Conservation (phyloP, 495 filamentous ascomycete genomes). For the Pseudoneurospora amorphoporcata region DNA sequence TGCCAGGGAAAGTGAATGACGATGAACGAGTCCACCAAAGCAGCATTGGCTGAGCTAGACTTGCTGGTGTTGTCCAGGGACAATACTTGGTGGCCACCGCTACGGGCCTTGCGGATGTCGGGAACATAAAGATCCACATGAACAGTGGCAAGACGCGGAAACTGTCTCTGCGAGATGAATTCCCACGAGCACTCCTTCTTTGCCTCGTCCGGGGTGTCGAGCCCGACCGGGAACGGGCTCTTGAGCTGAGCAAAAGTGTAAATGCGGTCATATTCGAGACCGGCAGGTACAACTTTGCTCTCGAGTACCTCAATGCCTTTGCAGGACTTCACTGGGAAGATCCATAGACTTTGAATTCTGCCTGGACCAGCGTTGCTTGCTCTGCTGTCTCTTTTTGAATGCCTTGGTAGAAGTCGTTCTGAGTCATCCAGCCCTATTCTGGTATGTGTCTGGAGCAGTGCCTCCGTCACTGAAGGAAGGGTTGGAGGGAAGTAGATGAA, state of each 20-base stretch:
- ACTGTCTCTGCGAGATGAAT: conserved; percentile 71
- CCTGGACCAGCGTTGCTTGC: conserved; percentile 15
- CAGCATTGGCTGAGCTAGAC: conserved; percentile 7
- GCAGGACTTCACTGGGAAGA: conserved; percentile 86
- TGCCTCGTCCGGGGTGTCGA: conserved; percentile 27
- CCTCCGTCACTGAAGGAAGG: conserved; percentile 35
- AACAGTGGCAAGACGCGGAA: conserved; percentile 61
- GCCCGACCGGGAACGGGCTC: conserved; percentile 36
- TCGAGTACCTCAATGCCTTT: conserved; percentile 62
- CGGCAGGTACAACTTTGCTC: conserved; percentile 56
- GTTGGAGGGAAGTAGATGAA: conserved; percentile 37
- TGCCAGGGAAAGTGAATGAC: conserved; percentile 52
- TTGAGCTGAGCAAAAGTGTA: conserved; percentile 71
- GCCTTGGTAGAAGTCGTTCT: conserved; percentile 28
- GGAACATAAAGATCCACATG: conserved; percentile 72
- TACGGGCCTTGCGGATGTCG: conserved; percentile 43
- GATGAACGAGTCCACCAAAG: conserved; percentile 36
- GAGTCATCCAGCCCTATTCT: conserved; percentile 25
- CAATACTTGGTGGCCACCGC: conserved; percentile 2
- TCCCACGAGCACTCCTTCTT: conserved; percentile 53
- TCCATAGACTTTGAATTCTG: conserved; percentile 66
- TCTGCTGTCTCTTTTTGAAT: conserved; percentile 18
- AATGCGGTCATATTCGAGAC: conserved; percentile 73
- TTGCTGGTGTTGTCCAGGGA: conserved; percentile 22
- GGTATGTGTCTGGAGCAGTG: conserved; percentile 34